Evolutionary conservation across 352 stramenopile genomes (phyloP), one percentile per base, ranked within the genome.

Genomic region (Globisporangium lucens): DNA sequence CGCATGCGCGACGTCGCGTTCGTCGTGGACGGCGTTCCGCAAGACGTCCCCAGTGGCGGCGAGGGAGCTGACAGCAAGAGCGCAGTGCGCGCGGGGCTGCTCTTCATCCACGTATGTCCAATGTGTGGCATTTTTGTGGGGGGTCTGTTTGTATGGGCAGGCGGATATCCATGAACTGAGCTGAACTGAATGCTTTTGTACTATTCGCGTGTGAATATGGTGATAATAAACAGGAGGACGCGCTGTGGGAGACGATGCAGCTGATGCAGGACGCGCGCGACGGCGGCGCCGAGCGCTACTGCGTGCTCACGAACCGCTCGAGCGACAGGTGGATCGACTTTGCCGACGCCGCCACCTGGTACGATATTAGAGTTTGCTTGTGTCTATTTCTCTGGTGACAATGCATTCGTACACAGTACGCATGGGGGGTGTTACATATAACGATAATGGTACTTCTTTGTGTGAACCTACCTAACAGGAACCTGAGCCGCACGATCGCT

Each of bases 271-370:
- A 84, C 56, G 65, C 66, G 10, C 65, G 38, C 58, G 33, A 68
- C 56, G 7, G 64, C 67, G 65, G 69, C n/a, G 22, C 22, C n/a
- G 71, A 71, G 52, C 55, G 49, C 33, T 65, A 66, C n/a, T 91
- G 83, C 67, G 66, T 81, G 51, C 66, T 91, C 47, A 63, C 80
- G 62, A 74, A 85, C 60, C 78, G 70, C 41, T 80, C 69, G 41
- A 68, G 84, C 43, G 87, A 82, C 65, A 66, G 72, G 15, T 89
- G 74, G 67, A 77, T 94, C 38, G 79, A 95, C 67, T 74, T 95
- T 56, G 71, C 76, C 2, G 79, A 91, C 60, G 71, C 68, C 2
- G 60, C 65, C 0, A 84, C 83, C 1, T 91, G 87, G 76, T 77
- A 78, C 38, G 56, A 61, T 56, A 33, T 4, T 24, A 24, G 24